A percentile compares a stretch with the other conserved stretches of the same genome.
These are phyloP conservation scores for Termitomyces sp. DNA, from an alignment of 1,284 basidiomycete genomes.

Conservation along the genomic window DNA sequence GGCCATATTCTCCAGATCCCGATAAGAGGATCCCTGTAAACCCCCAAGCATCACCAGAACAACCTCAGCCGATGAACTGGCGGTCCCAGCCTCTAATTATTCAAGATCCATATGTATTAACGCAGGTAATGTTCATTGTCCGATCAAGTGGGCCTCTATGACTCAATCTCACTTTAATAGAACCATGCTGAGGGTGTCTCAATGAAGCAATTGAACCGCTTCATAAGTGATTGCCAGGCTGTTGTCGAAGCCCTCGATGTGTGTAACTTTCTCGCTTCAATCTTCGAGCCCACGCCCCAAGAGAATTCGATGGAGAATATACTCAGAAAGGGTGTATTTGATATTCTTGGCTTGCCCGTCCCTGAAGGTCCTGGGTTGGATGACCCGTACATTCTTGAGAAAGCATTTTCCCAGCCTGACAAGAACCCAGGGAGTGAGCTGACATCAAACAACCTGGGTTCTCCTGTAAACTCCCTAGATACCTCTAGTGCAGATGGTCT, in stretches of 20 bases:
- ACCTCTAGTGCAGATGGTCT: not conserved
- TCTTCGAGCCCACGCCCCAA: no score
- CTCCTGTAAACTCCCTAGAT: no score
- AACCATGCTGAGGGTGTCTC: constrained; percentile 11
- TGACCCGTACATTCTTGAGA: no score
- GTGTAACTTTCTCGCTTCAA: not conserved
- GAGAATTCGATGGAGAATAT: no score
- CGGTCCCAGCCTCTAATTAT: constrained; percentile 5
- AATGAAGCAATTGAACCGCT: not conserved
- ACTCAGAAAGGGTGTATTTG: no score
- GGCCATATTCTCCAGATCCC: not conserved
- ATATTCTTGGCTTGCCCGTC: no score
- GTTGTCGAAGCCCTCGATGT: not conserved
- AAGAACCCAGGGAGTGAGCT: no score
- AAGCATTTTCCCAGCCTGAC: no score
- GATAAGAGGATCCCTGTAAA: not conserved
- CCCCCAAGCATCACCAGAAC: not conserved
- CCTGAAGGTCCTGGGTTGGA: no score
- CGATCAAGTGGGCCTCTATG: not conserved
- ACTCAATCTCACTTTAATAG: not conserved
- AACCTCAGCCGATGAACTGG: constrained; percentile 6
- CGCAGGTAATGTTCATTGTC: not conserved
- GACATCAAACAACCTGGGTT: no score
- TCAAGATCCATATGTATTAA: constrained; percentile 6
- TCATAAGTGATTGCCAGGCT: not conserved